Base-by-base conservation (phyloP, 257 asterid genomes). In the Lycium ferocissimum region DNA sequence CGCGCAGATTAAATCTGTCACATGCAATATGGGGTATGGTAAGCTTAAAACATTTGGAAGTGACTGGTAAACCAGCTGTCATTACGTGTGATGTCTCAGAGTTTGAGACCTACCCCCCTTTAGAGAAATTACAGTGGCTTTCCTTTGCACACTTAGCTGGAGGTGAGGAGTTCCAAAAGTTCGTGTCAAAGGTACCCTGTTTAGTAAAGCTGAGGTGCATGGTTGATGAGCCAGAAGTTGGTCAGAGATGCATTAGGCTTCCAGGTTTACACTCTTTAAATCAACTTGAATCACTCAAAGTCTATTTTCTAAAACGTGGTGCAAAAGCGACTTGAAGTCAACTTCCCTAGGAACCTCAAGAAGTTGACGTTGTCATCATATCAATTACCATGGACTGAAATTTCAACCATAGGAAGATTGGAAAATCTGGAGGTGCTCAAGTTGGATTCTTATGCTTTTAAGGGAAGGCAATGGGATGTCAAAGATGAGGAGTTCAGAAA, bases 321-420 rank as follows among this genome's bases (percentile, higher is more conserved):
- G 9, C 3, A n/a, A 3, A 45, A 1, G 35, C 82, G 65, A 7
- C 9, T 22, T 37, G 81, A 47, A 20, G 63, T 73, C 20, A 4
- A 40, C 40, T 72, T 87, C 72, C 89, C 85, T 17, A 1, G 18
- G 12, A 80, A 81, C 53, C 84, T 87, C 5, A 80, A 59, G 53
- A 84, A 84, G 15, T 15, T 87, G 49, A 84, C 83, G 2, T 65
- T 84, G 83, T 58, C 83, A 2, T 69, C 45, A 9, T 85, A 62
- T 70, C 14, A 45, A 17, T 1, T 57, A 33, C 80, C 85, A 17
- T 62, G 83, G 80, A 37, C 18, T 10, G 33, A 75, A 35, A 58
- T 82, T 7, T 37, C 40, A 45, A 49, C 7, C 17, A 22, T 76
- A 26, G 45, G 43, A 26, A 54, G 38, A 20, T 54, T 49, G 37